Base-by-base conservation (phyloP, 306 rosid species). In the Betula pendula region DNA sequence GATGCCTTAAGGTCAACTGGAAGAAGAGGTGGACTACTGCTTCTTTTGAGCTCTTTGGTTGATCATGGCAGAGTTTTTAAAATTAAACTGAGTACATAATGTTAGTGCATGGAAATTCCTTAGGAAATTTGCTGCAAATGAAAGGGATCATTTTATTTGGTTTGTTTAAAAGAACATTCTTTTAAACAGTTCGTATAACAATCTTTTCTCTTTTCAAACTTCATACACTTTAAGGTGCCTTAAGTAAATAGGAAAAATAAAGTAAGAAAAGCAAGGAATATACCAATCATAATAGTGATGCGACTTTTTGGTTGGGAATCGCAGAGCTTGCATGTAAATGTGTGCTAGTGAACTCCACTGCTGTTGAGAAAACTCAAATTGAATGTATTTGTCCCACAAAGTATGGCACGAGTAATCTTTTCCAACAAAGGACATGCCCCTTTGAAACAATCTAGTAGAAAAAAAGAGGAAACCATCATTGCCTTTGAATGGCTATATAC, bases 381-480 rank as follows among this genome's bases (percentile, higher is more conserved):
- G 89, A 67, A 94, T 90, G 84, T 89, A 94, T 70, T 86, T 86
- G 87, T 92, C 98, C 98, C 96, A 94, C 88, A 94, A 81, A 63
- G 85, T 70, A 85, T 89, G 88, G 81, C 96, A 89, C 17, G 59
- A 79, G 82, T 90, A 92, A 74, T 94, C 98, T 91, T 87, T 94
- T 75, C 97, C 92, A 81, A 94, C 90, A 82, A 90, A 90, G 71
- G 93, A 90, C 65, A 90, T 50, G 72, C 92, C 97, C 88, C 98
- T 85, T 74, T 75, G 82, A 74, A 94, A 90, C 75, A 92, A 81
- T 79, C 98, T 94, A 85, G 71, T 60, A 68, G 74, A 55, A 73
- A 65, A 73, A 52, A 74, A 62, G 70, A 70, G 67, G 53, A 83
- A 76, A 77, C 20, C 38, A 62, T 80, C 35, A 63, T 72, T 79